Evolutionary conservation across 345 rosid species (phyloP).

Genomic region (Turritis glabra): DNA sequence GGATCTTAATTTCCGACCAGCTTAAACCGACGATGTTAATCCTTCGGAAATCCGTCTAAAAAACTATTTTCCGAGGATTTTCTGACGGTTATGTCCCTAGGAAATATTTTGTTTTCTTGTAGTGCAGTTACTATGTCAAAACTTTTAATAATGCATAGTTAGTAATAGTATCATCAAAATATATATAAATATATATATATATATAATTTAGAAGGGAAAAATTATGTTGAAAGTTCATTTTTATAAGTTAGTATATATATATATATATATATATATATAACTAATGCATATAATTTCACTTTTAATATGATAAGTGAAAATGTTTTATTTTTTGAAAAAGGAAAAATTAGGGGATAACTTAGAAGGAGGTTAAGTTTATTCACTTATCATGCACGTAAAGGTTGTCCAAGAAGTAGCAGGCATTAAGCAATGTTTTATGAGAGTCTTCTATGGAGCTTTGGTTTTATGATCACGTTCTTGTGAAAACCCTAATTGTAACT

Average conservation of each 20-base stretch:
- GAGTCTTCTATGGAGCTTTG: conserved; percentile 37
- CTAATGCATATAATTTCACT: neutral
- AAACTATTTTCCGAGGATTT: no score
- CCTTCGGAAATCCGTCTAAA: no score
- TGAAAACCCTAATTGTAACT: conserved; percentile 32
- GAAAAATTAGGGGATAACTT: conserved; percentile 22
- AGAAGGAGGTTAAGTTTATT: conserved; percentile 38
- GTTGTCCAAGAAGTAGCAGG: conserved; percentile 50
- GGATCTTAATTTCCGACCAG: no score
- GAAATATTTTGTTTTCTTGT: no score
- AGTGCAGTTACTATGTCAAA: neutral
- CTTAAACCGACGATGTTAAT: no score
- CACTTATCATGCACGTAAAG: conserved; percentile 66
- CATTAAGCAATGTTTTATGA: conserved; percentile 51
- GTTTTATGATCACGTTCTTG: conserved; percentile 37
- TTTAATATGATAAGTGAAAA: neutral
- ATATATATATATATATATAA: no score
- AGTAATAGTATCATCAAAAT: neutral
- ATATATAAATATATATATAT: no score
- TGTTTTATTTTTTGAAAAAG: neutral
- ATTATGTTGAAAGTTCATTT: no score
- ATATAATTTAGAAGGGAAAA: no score
- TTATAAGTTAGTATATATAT: neutral
- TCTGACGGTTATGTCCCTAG: no score
- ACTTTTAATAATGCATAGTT: neutral